These are phyloP conservation scores for Aureobasidium sp. DNA, from an alignment of 2,329 filamentous ascomycete genomes.

Conservation along the genomic window DNA sequence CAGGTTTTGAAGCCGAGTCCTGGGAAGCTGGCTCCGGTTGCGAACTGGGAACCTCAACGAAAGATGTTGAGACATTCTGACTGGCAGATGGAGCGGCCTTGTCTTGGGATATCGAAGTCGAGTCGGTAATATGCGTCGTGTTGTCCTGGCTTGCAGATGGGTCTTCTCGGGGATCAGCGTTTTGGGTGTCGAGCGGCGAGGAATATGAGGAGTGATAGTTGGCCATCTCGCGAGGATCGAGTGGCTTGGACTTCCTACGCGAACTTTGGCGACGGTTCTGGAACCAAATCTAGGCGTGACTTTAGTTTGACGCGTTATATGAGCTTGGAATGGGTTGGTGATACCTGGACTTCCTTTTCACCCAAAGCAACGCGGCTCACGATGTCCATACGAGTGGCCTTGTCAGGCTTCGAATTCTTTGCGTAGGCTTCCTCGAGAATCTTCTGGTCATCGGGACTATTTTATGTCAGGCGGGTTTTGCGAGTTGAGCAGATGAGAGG, in stretches of 20 bases:
- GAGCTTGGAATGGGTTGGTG: conserved; percentile 24
- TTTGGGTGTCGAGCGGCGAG: background rate
- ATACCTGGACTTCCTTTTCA: conserved; percentile 94
- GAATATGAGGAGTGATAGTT: conserved; percentile 26
- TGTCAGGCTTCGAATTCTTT: conserved; percentile 84
- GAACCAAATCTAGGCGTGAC: conserved; percentile 77
- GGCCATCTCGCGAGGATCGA: conserved; percentile 68
- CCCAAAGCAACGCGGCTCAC: conserved; percentile 79
- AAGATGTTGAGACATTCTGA: background rate
- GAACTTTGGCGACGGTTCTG: conserved; percentile 93
- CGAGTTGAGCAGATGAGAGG: background rate
- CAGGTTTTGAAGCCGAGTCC: conserved; percentile 3
- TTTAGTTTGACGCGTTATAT: conserved; percentile 17
- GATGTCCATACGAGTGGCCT: conserved; percentile 75
- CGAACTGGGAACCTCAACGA: conserved; percentile 12
- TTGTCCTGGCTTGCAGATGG: background rate
- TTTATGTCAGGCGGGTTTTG: background rate
- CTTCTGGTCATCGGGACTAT: conserved; percentile 78
- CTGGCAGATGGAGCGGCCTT: background rate
- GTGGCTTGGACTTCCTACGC: conserved; percentile 76
- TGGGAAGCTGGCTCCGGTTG: conserved; percentile 14
- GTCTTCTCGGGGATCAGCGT: background rate
- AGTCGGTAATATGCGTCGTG: background rate
- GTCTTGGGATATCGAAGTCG: background rate
- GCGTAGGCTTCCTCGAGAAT: conserved; percentile 81